These are phyloP conservation scores for Plasmopara muralis DNA, from an alignment of 352 stramenopile genomes.

Conservation along the genomic window DNA sequence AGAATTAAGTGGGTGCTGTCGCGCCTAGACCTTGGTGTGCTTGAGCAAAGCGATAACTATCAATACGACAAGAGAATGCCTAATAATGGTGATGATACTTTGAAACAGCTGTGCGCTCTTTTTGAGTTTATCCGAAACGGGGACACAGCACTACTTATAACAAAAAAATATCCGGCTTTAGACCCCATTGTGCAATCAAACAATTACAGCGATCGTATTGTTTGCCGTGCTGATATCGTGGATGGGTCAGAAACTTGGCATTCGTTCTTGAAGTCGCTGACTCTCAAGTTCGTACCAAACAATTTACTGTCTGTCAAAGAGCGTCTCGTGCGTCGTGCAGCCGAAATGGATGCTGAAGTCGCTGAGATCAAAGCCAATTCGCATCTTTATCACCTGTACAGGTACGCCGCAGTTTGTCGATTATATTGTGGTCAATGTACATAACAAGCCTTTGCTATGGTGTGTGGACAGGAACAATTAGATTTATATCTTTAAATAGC, in stretches of 20 bases:
- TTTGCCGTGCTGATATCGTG: conserved; percentile 35
- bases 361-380: conserved; percentile 49
- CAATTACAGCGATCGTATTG: conserved; percentile 9
- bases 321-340: conserved; percentile 42
- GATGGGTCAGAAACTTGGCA: conserved; percentile 39
- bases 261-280: conserved; percentile 50
- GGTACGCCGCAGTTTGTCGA: conserved; percentile 12
- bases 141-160: too few species aligned
- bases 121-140: too few species aligned
- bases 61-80: conserved; percentile 6
- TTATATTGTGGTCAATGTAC: too few species aligned
- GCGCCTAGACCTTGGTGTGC: conserved; percentile 42
- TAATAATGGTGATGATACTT: too few species aligned
- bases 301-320: conserved; percentile 59
- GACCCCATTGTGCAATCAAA: background rate
- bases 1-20: conserved; percentile 77
- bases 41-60: conserved; percentile 9
- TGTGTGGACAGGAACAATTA: too few species aligned
- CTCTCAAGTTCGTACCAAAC: conserved; percentile 62
- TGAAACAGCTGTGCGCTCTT: too few species aligned
- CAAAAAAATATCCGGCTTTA: too few species aligned
- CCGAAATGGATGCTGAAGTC: conserved; percentile 43
- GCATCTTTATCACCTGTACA: conserved; percentile 65
- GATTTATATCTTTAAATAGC: too few species aligned
- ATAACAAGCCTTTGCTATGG: too few species aligned